Evolutionary conservation across 2,329 filamentous ascomycete species (phyloP), one percentile per base, ranked within the genome.

Genomic region (Tolypocladium ophioglossoides): DNA sequence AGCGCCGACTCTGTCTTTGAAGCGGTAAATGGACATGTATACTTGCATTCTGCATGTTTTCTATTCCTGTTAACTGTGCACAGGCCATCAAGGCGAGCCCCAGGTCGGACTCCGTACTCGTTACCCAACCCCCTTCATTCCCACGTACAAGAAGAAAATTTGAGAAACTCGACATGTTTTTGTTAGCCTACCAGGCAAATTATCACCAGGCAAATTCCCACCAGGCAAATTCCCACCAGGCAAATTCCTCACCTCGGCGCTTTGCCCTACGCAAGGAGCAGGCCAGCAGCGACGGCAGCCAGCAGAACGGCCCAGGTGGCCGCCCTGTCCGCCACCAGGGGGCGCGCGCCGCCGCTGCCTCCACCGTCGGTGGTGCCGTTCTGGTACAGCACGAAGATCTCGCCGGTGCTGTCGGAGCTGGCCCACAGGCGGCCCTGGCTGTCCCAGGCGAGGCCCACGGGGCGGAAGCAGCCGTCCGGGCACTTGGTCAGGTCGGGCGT

Each of bases 321-420:
- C 7, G 52, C 52, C 40, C 14, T 53, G 41, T 38, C 41, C 16
- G 52, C 20, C 30, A 49, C 16, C 22, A 48, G 22, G 0, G 34
- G 37, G 20, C 40, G 52, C 20, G 52, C 24, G 20, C 40, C 44
- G 37, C 16, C 49, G 27, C 53, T 57, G 30, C 54, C 56, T 6
- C 49, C 51, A 18, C 58, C 53, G 46, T 54, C 53, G 18, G 55
- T 52, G 30, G 55, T 50, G 44, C 35, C 52, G 20, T 32, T 46
- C 27, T 56, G 51, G n/a, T 66, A 62, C 52, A 83, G 63, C 5
- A 86, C 77, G 60, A 79, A 87, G 44, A 88, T 77, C 71, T 88
- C 84, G 7, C 84, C 85, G 0, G 83, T 84, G 16, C 73, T 65
- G 64, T 87, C 85, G 5, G 77, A 82, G 54, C 73, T 79, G 72